phyloP scores from a whole-genome alignment of 768 basidiomycete genomes.

The Amanita polypyramis region DNA sequence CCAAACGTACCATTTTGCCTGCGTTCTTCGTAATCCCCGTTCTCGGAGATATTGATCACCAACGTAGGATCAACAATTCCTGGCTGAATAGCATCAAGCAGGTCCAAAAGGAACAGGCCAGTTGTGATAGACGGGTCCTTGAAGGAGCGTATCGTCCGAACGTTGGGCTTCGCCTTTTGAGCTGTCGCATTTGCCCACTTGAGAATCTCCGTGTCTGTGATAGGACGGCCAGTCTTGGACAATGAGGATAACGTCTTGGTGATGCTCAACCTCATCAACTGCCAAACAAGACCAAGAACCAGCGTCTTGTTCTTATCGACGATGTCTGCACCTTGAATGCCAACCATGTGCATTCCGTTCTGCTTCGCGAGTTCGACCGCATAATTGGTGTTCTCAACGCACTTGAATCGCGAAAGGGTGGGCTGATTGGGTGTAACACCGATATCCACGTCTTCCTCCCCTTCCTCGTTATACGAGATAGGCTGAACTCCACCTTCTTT shows the following conservation, averaged over 20 bases:
- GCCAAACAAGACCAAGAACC: conserved; percentile 96
- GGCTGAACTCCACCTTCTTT: conserved; percentile 46
- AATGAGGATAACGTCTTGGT: conserved; percentile 79
- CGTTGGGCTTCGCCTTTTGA: conserved; percentile 50
- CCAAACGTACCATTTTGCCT: conserved; percentile 75
- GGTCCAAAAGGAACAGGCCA: conserved; percentile 86
- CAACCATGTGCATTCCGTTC: conserved; percentile 91
- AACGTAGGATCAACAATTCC: conserved; percentile 91
- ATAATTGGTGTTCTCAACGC: conserved; percentile 98
- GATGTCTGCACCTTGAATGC: conserved; percentile 96
- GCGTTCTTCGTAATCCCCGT: conserved; percentile 75
- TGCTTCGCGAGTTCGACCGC: conserved; percentile 86
- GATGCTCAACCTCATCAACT: conserved; percentile 94
- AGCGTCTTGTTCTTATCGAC: conserved; percentile 90
- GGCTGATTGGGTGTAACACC: conserved; percentile 79
- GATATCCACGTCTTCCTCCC: conserved; percentile 69
- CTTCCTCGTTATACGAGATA: conserved; percentile 28
- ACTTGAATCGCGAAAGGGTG: conserved; percentile 89
- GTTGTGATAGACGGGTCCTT: conserved; percentile 87
- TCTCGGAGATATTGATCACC: conserved; percentile 49
- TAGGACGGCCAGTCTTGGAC: conserved; percentile 59
- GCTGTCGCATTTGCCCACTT: conserved; percentile 94
- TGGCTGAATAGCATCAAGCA: conserved; percentile 83
- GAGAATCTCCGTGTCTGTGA: conserved; percentile 88
- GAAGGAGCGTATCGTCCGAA: conserved; percentile 75